These are phyloP conservation scores for Penicillium odoratum DNA, from an alignment of 495 filamentous ascomycete species.

Conservation along the genomic window DNA sequence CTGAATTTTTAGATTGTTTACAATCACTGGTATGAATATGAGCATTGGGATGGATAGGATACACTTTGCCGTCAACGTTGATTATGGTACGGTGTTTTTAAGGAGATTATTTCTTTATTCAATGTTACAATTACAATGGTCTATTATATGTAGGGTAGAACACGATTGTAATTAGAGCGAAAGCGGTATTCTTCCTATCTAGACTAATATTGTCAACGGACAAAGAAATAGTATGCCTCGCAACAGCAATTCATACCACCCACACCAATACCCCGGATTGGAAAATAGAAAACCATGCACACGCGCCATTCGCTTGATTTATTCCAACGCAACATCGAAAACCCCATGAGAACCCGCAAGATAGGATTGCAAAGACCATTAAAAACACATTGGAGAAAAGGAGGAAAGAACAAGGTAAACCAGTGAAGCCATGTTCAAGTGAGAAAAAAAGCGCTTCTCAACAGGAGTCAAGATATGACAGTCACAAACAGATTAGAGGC, in stretches of 20 bases:
- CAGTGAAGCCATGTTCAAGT: not conserved
- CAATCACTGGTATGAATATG: too few species aligned
- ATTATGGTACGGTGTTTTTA: slow-evolving; percentile 1
- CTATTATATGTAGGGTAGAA: slow-evolving; percentile 3
- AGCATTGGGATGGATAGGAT: too few species aligned
- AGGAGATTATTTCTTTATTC: not conserved
- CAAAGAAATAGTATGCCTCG: slow-evolving; percentile 14
- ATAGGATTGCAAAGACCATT: slow-evolving; percentile 18
- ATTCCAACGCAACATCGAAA: slow-evolving; percentile 14
- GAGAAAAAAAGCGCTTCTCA: not conserved
- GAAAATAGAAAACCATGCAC: slow-evolving; percentile 17
- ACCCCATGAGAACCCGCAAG: slow-evolving; percentile 11
- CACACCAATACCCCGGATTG: slow-evolving; percentile 10
- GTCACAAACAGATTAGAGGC: not conserved
- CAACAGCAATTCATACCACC: slow-evolving; percentile 19
- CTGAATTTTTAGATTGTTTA: too few species aligned
- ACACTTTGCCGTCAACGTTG: too few species aligned
- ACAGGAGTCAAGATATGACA: not conserved
- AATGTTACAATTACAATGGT: not conserved
- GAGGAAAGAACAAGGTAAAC: slow-evolving; percentile 4
- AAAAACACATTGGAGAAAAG: slow-evolving; percentile 23
- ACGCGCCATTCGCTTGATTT: slow-evolving; percentile 27
- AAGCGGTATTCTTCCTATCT: slow-evolving; percentile 21
- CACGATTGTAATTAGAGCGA: slow-evolving; percentile 10
- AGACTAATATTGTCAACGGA: slow-evolving; percentile 6